phyloP scores from a whole-genome alignment of 768 basidiomycete species.

The Mycena capillaripes region DNA sequence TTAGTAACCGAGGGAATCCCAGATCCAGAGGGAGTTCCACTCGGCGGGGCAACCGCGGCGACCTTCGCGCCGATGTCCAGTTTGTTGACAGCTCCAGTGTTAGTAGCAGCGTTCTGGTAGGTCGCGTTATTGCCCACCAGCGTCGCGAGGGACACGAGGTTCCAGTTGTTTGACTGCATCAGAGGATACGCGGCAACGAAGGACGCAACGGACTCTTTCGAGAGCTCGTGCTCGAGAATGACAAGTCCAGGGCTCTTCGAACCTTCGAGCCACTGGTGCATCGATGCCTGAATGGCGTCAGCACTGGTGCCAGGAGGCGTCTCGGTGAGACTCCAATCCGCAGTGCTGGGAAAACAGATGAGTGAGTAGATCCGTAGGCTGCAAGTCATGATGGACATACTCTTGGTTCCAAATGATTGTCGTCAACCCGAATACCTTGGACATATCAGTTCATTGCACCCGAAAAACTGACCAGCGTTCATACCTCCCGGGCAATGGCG shows the following conservation, averaged over 20 bases:
- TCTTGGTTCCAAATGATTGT: constrained; percentile 94
- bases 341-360: constrained; percentile 64
- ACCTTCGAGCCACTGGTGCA: constrained; percentile 71
- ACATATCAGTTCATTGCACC: too few species aligned
- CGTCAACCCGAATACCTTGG: constrained; percentile 79
- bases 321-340: constrained; percentile 77
- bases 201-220: constrained; percentile 66
- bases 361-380: neutral
- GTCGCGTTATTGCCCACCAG: constrained; percentile 53
- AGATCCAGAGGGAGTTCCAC: neutral
- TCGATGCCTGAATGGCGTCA: constrained; percentile 58
- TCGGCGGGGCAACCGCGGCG: neutral
- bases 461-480: neutral
- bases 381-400: constrained; percentile 55
- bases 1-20: neutral
- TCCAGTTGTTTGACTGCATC: constrained; percentile 81
- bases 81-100: neutral
- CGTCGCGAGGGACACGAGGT: constrained; percentile 66
- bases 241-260: constrained; percentile 86
- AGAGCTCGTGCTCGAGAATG: constrained; percentile 88
- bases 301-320: constrained; percentile 59
- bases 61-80: constrained; percentile 43
- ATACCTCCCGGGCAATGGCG: constrained; percentile 86
- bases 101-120: constrained; percentile 63
- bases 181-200: constrained; percentile 78